Evolutionary conservation across 306 rosid species (phyloP), one percentile per base, ranked within the genome.

Genomic region (Dryas octopetala): DNA sequence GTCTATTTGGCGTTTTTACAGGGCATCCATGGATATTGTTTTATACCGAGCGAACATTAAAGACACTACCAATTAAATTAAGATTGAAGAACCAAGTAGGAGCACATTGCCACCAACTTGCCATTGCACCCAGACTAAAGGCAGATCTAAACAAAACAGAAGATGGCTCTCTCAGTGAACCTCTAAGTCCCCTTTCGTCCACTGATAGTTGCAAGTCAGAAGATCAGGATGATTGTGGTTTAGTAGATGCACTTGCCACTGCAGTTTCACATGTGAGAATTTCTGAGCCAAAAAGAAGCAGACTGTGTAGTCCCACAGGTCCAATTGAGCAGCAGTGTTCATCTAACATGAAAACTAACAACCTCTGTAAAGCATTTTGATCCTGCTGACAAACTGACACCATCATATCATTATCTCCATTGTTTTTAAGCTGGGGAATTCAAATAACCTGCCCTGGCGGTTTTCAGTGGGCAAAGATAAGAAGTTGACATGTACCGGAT

Each of bases 301-400:
- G 97, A 81, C 63, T 96, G 72, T 96, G 96, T 65, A 83, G 85
- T 78, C 93, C 99, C 2, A 83, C 97, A 0, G 89, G 98, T 57
- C 97, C 96, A 4, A 85, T 92, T 54, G 94, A 90, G 90, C 98
- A 96, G 90, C 97, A 92, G 74, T 84, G 91, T 80, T 96, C 99
- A 60, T 92, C 99, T 90, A 96, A 92, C 93, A 73, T 95, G 94
- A 90, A 86, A 85, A 84, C 96, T 84, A 95, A 87, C 91, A 86
- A 92, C 87, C 99, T 92, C 78, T 96, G 99, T 87, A 92, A 86
- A 92, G 99, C 99, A 53, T 96, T 92, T 84, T 96, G 87, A 96
- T 63, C 87, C 80, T 76, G 87, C 83, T 82, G 84, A 90, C 89
- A 69, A 72, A 17, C 86, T 83, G 84, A 87, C 88, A 51, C 83